Evolutionary conservation across 352 stramenopile species (phyloP), one percentile per base, ranked within the genome.

Genomic region (Thraustotheca clavata): DNA sequence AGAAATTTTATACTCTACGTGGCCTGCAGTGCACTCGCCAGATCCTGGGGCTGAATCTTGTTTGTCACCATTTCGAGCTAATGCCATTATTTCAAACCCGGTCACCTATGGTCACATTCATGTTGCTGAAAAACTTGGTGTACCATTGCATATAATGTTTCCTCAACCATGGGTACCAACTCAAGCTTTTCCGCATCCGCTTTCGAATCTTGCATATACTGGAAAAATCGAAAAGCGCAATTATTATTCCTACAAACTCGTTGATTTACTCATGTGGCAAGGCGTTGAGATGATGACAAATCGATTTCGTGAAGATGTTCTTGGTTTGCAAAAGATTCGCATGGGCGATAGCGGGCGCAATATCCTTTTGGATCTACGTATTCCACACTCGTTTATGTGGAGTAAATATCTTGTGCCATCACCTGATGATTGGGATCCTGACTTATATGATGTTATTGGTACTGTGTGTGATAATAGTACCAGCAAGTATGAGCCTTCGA

Each of bases 51-150:
- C 76, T 18, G 66, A 72, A 35, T 8, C 72, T 54, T 26, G 75
- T 73, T 14, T 67, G 72, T 38, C 38, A 31, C 73, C 84, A 0
- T 97, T 97, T 65, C 80, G 73, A 46, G 89, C 91, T 0, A 75
- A 97, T 52, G 89, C 88, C 2, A 96, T 98, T 32, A 98, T 98
- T 70, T 88, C 88, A n/a, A 98, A 98, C 54, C 91, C 93, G 2
- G 88, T 96, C 2, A 88, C 80, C 24, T 96, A 96, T 46, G 91
- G 88, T 8, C 91, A 97, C 69, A 87, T 96, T 40, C 90, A 98
- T 71, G 90, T 97, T 4, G 91, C 89, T 0, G 93, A 98, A 69
- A 78, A 84, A 4, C 79, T 98, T 1, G 88, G 83, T 3, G 87
- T 97, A 12, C 91, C 91, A 20, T 71, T 97, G 33, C 94, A 98